Conservation (phyloP, 2,329 filamentous ascomycete genomes). For the Talaromyces sp. region DNA sequence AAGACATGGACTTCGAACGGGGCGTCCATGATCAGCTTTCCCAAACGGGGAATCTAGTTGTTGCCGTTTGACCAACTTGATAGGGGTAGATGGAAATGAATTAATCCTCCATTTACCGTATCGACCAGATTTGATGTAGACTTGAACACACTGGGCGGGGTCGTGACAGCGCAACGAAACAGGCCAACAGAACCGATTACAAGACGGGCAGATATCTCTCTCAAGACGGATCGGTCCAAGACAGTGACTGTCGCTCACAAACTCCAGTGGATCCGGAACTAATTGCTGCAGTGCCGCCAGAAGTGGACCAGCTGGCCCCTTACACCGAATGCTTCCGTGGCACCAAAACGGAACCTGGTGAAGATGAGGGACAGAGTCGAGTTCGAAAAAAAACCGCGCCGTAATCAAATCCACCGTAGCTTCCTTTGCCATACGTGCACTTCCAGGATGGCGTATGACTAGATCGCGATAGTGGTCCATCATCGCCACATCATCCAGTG, state of each 20-base stretch:
- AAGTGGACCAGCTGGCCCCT: not conserved
- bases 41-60: conserved; percentile 19
- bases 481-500: not conserved
- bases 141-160: conserved; percentile 18
- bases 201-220: conserved; percentile 19
- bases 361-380: not conserved
- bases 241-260: not conserved
- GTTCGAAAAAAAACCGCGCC: conserved; percentile 17
- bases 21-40: conserved; percentile 18
- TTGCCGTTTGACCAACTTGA: conserved; percentile 16
- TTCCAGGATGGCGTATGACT: conserved; percentile 17
- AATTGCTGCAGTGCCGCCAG: not conserved
- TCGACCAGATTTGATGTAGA: conserved; percentile 19
- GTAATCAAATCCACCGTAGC: conserved; percentile 14
- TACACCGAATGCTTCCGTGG: not conserved
- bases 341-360: not conserved
- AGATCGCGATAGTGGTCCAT: conserved; percentile 3
- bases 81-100: conserved; percentile 20
- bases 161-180: conserved; percentile 19
- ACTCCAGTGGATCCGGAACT: not conserved
- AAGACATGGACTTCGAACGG: conserved; percentile 12
- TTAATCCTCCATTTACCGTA: conserved; percentile 21
- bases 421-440: conserved; percentile 10
- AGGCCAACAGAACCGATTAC: conserved; percentile 18
- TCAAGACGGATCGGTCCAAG: conserved; percentile 14